A percentile compares a stretch with the other conserved stretches of the same genome.
Evolutionary conservation across 495 filamentous ascomycete species (phyloP).

Genomic region (Parachaetomium inaequale): DNA sequence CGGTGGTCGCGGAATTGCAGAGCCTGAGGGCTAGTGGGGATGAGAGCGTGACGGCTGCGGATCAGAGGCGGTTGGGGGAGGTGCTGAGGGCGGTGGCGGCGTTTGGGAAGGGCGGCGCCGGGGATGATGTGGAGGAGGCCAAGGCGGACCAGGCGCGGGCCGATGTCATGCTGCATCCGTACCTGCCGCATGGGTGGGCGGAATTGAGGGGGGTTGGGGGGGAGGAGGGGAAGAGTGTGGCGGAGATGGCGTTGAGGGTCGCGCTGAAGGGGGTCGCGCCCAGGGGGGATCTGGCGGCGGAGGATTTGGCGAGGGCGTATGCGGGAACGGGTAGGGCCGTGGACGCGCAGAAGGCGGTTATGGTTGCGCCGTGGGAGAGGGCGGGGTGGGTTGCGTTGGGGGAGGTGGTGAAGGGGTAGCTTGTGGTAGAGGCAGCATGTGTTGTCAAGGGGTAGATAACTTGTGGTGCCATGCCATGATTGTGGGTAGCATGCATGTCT

Average conservation of each 20-base stretch:
- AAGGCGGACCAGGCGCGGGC: conserved; percentile 55
- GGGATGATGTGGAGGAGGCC: conserved; percentile 27
- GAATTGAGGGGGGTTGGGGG: conserved; percentile 53
- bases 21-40: conserved; percentile 63
- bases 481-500: background rate
- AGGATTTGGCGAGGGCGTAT: conserved; percentile 70
- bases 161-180: conserved; percentile 74
- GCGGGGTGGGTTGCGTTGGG: conserved; percentile 57
- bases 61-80: conserved; percentile 48
- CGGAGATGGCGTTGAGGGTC: conserved; percentile 76
- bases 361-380: conserved; percentile 75
- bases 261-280: conserved; percentile 72
- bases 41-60: conserved; percentile 35
- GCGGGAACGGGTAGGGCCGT: conserved; percentile 65
- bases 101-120: conserved; percentile 25
- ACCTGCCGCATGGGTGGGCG: conserved; percentile 74
- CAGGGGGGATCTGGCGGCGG: conserved; percentile 59
- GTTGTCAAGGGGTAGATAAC: background rate
- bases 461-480: background rate
- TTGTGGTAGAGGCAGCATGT: background rate
- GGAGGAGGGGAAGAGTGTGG: conserved; percentile 53
- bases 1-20: conserved; percentile 74
- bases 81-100: conserved; percentile 44
- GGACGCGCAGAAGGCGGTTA: conserved; percentile 72
- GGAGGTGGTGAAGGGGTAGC: conserved; percentile 25